Conservation (phyloP, 2,329 filamentous ascomycete genomes). For the Fusarium sulawesiense region DNA sequence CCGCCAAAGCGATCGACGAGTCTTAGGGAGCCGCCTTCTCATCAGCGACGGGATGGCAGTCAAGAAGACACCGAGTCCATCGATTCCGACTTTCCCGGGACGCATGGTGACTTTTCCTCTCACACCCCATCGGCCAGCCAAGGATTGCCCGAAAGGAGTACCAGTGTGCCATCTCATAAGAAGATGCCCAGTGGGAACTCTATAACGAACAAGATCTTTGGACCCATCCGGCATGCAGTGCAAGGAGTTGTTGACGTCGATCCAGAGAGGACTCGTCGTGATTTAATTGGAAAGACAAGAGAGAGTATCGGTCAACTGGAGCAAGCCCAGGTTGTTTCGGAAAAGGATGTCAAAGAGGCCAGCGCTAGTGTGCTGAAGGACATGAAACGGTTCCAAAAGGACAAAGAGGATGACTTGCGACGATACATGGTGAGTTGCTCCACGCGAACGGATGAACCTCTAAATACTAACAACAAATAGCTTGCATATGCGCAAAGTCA, state of each 20-base stretch:
- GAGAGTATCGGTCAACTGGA: conserved; percentile 89
- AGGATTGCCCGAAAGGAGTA: conserved; percentile 69
- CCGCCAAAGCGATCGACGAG: conserved; percentile 75
- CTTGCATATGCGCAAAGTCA: conserved; percentile 93
- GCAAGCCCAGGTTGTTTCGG: conserved; percentile 87
- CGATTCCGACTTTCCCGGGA: conserved; percentile 95
- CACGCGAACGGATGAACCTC: not conserved
- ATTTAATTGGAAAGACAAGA: conserved; percentile 94
- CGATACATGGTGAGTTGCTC: conserved; percentile 86
- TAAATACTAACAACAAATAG: conserved; percentile 58
- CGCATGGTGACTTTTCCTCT: conserved; percentile 75
- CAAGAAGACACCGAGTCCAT: conserved; percentile 87
- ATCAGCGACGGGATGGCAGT: conserved; percentile 66
- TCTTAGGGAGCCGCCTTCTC: conserved; percentile 62
- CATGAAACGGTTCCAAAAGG: conserved; percentile 89
- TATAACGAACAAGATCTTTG: conserved; percentile 93
- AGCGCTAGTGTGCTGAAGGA: conserved; percentile 90
- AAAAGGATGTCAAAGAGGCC: conserved; percentile 92
- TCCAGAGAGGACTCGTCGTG: conserved; percentile 89
- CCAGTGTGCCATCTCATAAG: conserved; percentile 67
- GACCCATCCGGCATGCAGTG: conserved; percentile 92
- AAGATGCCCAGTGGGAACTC: conserved; percentile 89
- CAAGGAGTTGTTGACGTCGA: conserved; percentile 97
- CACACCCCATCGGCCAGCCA: conserved; percentile 80
- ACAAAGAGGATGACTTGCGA: conserved; percentile 94